A percentile compares a stretch with the other conserved stretches of the same genome.
Evolutionary conservation across 345 rosid genomes (phyloP).

Genomic region (Moricandia moricandioides): DNA sequence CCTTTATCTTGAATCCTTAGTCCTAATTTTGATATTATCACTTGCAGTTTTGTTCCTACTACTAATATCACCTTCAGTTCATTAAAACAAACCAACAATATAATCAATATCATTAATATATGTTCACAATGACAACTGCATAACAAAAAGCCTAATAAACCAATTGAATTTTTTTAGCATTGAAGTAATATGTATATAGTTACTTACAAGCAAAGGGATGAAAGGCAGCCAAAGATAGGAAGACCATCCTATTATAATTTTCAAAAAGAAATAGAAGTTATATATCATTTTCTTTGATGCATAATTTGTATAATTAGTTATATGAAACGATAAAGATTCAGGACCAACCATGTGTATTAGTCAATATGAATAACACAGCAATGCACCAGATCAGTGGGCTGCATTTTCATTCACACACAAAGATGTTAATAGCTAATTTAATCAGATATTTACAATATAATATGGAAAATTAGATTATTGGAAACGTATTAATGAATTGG

Average conservation of each 20-base stretch:
- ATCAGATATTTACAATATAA: background rate
- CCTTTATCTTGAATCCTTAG: constrained; percentile 79
- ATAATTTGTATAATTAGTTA: background rate
- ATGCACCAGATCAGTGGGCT: constrained; percentile 77
- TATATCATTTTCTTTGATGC: background rate
- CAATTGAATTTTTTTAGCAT: background rate
- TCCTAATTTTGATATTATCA: constrained; percentile 82
- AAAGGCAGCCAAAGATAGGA: constrained; percentile 83
- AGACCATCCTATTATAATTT: constrained; percentile 53
- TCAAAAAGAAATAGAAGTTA: background rate
- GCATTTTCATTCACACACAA: constrained; percentile 38
- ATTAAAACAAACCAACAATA: background rate
- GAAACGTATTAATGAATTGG: background rate
- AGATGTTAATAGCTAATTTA: background rate
- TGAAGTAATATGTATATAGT: background rate
- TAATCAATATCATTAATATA: background rate
- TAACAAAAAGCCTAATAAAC: background rate
- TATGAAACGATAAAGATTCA: background rate
- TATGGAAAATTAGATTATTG: background rate
- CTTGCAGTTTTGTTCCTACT: constrained; percentile 83
- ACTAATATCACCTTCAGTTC: constrained; percentile 44
- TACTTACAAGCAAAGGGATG: constrained; percentile 77
- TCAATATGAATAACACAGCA: constrained; percentile 62
- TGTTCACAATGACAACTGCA: background rate
- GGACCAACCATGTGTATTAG: constrained; percentile 73